Base-by-base conservation (phyloP, 352 stramenopile species). In the Peronospora tabacina region DNA sequence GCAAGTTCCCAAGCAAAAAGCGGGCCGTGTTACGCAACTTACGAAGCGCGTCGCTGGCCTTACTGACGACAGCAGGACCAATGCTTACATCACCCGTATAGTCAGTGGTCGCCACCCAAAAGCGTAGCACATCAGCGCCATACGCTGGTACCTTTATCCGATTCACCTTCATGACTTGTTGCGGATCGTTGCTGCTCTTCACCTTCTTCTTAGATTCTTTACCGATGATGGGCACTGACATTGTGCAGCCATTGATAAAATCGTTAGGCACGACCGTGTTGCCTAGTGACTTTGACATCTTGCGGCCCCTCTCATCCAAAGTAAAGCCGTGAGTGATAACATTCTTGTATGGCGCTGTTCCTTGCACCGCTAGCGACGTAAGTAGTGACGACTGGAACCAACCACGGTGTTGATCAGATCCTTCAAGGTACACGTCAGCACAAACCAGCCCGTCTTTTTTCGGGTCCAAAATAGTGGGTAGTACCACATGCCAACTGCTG, bases 321-420 rank as follows among this genome's bases (percentile, higher is more conserved):
- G 98, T 85, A 63, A 99, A 99, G 41, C 97, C 97, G 71, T 99
- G 97, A 7, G 96, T 99, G 52, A 99, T 82, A 33, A 99, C 78
- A 44, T 92, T 84, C 59, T 97, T 97, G 83, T 97, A 99, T 19
- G 97, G 96, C 4, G 85, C 75, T 1, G 56, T 67, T 20, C 69
- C 49, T 39, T 95, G 85, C 64, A 87, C 83, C 5, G 93, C 85
- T 1, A 89, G 83, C 5, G 74, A 87, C 37, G 96, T 99, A 24
- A 99, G 75, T 19, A 99, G 69, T 50, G 93, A 98, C 30, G 87
- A 98, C 66, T 99, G 96, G 68, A 99, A 99, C 96, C 96, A 99
- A 26, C 96, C 96, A 39, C 96, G 87, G 59, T 98, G 94, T 68
- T 98, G 96, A 71, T 98, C 95, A 37, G 87, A 97, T 37, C 85